These are phyloP conservation scores for Rhamnella rubrinervis DNA, from an alignment of 331 rosid species.

Conservation along the genomic window DNA sequence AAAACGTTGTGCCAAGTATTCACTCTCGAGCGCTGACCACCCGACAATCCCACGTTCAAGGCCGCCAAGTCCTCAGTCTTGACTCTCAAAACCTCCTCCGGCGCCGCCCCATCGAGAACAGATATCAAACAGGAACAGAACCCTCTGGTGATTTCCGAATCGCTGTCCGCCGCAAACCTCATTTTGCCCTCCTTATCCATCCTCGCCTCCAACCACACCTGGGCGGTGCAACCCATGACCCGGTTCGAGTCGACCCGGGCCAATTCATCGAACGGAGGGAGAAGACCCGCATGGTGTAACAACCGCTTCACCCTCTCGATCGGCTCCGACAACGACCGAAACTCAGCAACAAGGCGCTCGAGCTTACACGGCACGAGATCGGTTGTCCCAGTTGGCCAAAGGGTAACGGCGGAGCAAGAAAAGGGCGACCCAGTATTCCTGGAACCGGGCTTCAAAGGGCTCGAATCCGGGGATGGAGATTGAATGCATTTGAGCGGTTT, in stretches of 20 bases:
- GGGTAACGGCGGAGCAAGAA: conserved; percentile 46
- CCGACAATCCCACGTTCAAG: conserved; percentile 61
- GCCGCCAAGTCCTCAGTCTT: conserved; percentile 65
- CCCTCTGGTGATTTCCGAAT: conserved; percentile 83
- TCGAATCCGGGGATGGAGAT: conserved; percentile 20
- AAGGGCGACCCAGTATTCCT: conserved; percentile 24
- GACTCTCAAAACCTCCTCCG: conserved; percentile 66
- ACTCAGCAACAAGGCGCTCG: conserved; percentile 48
- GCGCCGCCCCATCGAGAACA: conserved; percentile 62
- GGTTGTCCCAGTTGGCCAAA: conserved; percentile 32
- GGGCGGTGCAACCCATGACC: conserved; percentile 96
- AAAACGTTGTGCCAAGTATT: conserved; percentile 96
- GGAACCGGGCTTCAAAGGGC: conserved; percentile 13
- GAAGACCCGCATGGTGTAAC: conserved; percentile 49
- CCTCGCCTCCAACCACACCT: conserved; percentile 73
- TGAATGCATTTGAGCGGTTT: conserved; percentile 44
- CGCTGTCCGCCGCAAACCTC: conserved; percentile 75
- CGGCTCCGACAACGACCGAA: conserved; percentile 53
- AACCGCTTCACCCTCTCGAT: conserved; percentile 70
- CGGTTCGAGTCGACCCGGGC: conserved; percentile 62
- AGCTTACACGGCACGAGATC: conserved; percentile 47
- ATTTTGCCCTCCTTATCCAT: conserved; percentile 63
- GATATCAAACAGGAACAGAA: conserved; percentile 74
- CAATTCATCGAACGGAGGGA: conserved; percentile 38
- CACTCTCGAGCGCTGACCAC: conserved; percentile 63